Percentiles rank a stretch among this genome's conserved stretches.
Evolutionary conservation across 345 rosid species (phyloP).

Genomic region (Pistacia integerrima): DNA sequence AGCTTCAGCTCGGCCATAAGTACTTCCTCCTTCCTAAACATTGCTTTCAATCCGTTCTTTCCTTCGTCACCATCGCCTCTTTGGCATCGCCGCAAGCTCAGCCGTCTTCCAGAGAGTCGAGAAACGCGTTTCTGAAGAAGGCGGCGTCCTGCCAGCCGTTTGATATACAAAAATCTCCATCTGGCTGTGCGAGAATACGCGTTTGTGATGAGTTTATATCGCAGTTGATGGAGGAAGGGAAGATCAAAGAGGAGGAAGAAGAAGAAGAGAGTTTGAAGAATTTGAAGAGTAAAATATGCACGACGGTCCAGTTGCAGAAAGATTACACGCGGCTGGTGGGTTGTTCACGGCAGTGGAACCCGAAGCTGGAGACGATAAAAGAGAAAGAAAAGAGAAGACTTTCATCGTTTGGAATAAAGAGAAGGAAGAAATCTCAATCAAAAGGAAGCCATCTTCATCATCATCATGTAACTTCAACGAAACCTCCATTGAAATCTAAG

Average conservation of each 20-base stretch:
- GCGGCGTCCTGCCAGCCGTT: conserved; percentile 50
- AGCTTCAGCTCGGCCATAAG: conserved; percentile 68
- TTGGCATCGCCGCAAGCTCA: conserved; percentile 30
- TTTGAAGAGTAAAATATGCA: conserved; percentile 46
- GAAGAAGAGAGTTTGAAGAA: conserved; percentile 2
- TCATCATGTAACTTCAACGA: conserved; percentile 20
- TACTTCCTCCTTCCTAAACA: conserved; percentile 81
- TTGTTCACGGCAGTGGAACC: conserved; percentile 66
- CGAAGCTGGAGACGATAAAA: conserved; percentile 75
- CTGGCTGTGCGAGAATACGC: conserved; percentile 61
- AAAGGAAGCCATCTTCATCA: conserved; percentile 21
- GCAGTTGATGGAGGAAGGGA: conserved; percentile 54
- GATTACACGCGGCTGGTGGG: conserved; percentile 62
- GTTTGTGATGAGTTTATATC: conserved; percentile 82
- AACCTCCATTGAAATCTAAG: conserved; percentile 39
- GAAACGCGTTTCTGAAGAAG: conserved; percentile 30
- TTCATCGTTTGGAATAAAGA: conserved; percentile 53
- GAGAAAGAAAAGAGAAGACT: conserved; percentile 54
- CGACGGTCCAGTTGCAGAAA: conserved; percentile 65
- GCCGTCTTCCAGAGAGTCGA: conserved; percentile 19
- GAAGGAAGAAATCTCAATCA: conserved; percentile 38
- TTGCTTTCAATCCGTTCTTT: conserved; percentile 62
- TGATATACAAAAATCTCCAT: conserved; percentile 55
- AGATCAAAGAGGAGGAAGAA: conserved; percentile 10
- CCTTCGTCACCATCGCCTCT: conserved; percentile 70